A percentile compares a stretch with the other conserved stretches of the same genome.
phyloP scores from a whole-genome alignment of 2,329 filamentous ascomycete genomes.

The Penicillium sp. region DNA sequence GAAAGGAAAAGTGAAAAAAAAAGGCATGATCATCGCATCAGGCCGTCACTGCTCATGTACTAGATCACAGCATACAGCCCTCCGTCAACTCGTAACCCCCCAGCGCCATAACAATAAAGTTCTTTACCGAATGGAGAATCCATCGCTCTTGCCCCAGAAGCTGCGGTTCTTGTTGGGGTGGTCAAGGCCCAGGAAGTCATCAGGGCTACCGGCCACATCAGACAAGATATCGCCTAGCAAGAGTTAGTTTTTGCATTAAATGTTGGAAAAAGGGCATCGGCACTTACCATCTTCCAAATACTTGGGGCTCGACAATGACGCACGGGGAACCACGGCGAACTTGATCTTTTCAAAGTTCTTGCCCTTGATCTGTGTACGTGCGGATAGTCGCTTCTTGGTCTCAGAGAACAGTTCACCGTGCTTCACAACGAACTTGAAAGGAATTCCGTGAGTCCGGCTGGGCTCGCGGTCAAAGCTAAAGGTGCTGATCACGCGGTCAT shows the following conservation, averaged over 20 bases:
- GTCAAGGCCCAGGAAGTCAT: conserved; percentile 71
- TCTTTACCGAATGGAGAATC: conserved; percentile 62
- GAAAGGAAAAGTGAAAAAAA: conserved; percentile 4
- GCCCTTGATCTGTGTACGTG: conserved; percentile 90
- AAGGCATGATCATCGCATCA: conserved; percentile 20
- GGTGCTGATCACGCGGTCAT: conserved; percentile 70
- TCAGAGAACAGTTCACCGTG: conserved; percentile 84
- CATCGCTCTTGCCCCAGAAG: conserved; percentile 62
- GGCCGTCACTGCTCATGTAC: conserved; percentile 23
- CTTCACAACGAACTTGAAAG: conserved; percentile 85
- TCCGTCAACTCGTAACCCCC: conserved; percentile 19
- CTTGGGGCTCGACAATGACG: conserved; percentile 72
- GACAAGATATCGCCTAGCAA: conserved; percentile 47
- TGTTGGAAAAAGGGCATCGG: not conserved
- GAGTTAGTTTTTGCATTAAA: conserved; percentile 6
- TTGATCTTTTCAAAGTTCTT: conserved; percentile 99
- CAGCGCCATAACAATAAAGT: conserved; percentile 22
- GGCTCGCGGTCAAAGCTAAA: conserved; percentile 94
- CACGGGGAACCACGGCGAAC: conserved; percentile 76
- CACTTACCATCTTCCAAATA: conserved; percentile 84
- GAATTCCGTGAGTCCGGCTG: conserved; percentile 79
- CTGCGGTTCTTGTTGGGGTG: conserved; percentile 63
- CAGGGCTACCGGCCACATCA: conserved; percentile 70
- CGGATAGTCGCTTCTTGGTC: conserved; percentile 91
- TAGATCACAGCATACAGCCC: conserved; percentile 21